These are phyloP conservation scores for Vigna reflexopilosa DNA, from an alignment of 306 rosid species.

Conservation along the genomic window DNA sequence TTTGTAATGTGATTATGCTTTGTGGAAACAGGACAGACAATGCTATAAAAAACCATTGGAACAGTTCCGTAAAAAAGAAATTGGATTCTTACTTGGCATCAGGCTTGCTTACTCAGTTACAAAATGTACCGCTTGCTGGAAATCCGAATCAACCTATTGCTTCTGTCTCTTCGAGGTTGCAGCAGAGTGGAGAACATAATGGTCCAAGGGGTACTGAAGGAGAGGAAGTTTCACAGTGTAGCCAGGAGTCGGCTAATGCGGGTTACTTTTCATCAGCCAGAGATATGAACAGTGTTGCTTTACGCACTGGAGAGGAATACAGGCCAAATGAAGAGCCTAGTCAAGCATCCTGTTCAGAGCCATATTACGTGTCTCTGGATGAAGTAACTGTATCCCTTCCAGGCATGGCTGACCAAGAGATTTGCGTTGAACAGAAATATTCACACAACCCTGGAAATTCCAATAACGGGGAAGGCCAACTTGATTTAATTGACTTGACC, in stretches of 20 bases:
- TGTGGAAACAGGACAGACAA: slow-evolving; percentile 95
- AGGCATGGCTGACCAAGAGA: slow-evolving; percentile 62
- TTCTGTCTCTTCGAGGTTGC: slow-evolving; percentile 74
- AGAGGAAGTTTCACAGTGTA: slow-evolving; percentile 87
- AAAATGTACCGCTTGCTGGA: slow-evolving; percentile 64
- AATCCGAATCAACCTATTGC: slow-evolving; percentile 59
- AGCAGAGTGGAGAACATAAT: slow-evolving; percentile 72
- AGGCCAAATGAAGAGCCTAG: slow-evolving; percentile 59
- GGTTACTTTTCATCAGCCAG: slow-evolving; percentile 50
- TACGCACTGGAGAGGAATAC: slow-evolving; percentile 60
- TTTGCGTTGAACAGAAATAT: slow-evolving; percentile 63
- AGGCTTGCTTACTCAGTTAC: slow-evolving; percentile 78
- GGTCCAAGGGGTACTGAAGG: slow-evolving; percentile 65
- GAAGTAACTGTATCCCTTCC: slow-evolving; percentile 61
- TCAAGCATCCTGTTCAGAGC: slow-evolving; percentile 75
- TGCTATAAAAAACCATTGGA: slow-evolving; percentile 99
- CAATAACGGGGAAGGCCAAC: slow-evolving; percentile 52
- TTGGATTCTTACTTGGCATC: slow-evolving; percentile 96
- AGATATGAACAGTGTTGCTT: slow-evolving; percentile 58
- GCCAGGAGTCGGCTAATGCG: slow-evolving; percentile 79
- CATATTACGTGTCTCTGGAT: slow-evolving; percentile 71
- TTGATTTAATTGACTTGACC: slow-evolving; percentile 59
- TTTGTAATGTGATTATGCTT: slow-evolving; percentile 40
- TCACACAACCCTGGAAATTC: slow-evolving; percentile 62
- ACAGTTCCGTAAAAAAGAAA: slow-evolving; percentile 98